Evolutionary conservation across 1,284 basidiomycete species (phyloP), one percentile per base, ranked within the genome.

Genomic region (Ceratobasidium sp.): DNA sequence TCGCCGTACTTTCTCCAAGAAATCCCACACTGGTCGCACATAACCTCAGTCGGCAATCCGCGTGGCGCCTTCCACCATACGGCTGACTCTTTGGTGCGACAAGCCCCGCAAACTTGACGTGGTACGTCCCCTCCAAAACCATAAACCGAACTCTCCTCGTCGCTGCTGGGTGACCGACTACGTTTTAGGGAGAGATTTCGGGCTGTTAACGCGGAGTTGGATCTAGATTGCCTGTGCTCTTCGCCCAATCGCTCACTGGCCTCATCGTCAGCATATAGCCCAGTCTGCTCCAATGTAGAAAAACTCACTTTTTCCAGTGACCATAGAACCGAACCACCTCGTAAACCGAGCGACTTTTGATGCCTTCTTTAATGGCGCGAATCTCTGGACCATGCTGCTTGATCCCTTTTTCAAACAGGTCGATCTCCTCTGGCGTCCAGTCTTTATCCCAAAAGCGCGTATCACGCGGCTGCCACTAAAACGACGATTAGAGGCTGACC

Each of bases 1-100:
- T 96, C 93, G 0, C 93, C 94, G 79, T 96, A 96, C 81, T 95
- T 96, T 76, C 94, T 84, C 89, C 94, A 96, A 76, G 88, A 89
- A 44, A 85, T 84, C 62, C 94, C 94, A 78, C 94, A 96, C 38
- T 81, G 85, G 62, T 95, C 91, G 80, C 94, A 95, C 76, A 96
- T 87, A 55, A 94, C 85, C 71, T 84, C 85, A 0, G 87, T 89
- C 23, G 84, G 84, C 67, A 96, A 85, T 49, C 90, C 88, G 80
- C 93, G 91, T 4, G 93, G 92, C 63, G 93, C 90, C 81, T 92
- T 90, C 93, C 93, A 95, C 95, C 94, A 96, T 3, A 83, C 83
- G 58, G 84, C 86, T 8, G 89, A 92, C 76, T 90, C 91, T 74
- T 87, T 88, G 28, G 89, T 94, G 66, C 89, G 86, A 80, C 94